Evolutionary conservation across 345 rosid genomes (phyloP).

Genomic region (Citrus medica): DNA sequence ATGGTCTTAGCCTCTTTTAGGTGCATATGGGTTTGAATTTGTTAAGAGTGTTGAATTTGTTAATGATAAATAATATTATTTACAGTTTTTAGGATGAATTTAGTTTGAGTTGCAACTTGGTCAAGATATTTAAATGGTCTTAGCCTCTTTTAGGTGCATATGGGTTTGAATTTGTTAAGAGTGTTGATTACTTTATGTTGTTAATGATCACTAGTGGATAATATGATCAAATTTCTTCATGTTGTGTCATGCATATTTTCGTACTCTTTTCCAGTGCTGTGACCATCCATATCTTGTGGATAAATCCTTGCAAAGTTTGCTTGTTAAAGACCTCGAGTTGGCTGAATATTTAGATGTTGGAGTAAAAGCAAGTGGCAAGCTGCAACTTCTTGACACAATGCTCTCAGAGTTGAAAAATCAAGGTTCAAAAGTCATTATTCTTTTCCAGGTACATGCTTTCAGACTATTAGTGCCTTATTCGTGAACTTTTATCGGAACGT

Average conservation of each 20-base stretch:
- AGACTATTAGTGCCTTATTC: neutral
- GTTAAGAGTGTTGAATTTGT: neutral
- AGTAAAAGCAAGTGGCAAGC: constrained; percentile 88
- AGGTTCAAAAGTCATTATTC: constrained; percentile 61
- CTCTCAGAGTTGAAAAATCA: constrained; percentile 52
- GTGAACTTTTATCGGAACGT: neutral
- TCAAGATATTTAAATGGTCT: neutral
- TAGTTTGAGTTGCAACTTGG: neutral
- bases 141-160: neutral
- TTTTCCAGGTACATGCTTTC: constrained; percentile 70
- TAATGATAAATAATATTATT: neutral
- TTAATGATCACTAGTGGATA: neutral
- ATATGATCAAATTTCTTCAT: neutral
- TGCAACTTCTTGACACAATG: constrained; percentile 70
- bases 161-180: constrained; percentile 5
- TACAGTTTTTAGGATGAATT: neutral
- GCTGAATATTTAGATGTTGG: constrained; percentile 59
- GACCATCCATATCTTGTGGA: constrained; percentile 82
- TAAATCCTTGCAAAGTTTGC: constrained; percentile 33
- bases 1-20: neutral
- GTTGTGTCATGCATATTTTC: constrained; percentile 3
- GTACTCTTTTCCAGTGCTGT: constrained; percentile 67
- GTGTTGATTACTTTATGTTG: neutral
- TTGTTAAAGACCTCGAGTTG: constrained; percentile 32
- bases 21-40: constrained; percentile 5